A percentile compares a stretch with the other conserved stretches of the same genome.
Conservation (phyloP, 139 green algal species). For the Chlamydomonas schloesseri region DNA sequence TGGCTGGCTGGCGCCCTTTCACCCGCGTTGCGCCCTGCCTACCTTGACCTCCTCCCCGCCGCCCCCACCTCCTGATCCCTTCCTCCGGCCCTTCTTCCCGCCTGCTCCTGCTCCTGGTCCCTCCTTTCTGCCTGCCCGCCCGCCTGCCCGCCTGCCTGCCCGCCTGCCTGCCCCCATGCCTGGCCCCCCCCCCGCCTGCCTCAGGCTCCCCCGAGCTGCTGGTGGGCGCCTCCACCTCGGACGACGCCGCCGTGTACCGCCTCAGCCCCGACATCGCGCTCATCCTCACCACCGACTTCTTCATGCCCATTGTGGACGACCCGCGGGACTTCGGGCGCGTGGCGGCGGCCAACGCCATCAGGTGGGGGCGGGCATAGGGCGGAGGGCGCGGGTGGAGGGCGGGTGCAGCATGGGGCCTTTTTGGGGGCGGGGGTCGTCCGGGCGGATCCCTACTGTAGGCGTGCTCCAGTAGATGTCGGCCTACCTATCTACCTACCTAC, state of each 20-base stretch:
- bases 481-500: too few species aligned
- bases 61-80: too few species aligned
- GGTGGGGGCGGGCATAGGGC: neutral
- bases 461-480: too few species aligned
- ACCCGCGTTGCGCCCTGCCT: too few species aligned
- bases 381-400: neutral
- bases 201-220: conserved; percentile 46
- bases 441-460: too few species aligned
- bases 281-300: conserved; percentile 60
- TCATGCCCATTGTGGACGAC: conserved; percentile 62
- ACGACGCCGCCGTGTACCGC: conserved; percentile 52
- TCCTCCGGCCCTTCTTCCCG: too few species aligned
- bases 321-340: conserved; percentile 52
- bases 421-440: too few species aligned
- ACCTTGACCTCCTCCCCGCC: too few species aligned
- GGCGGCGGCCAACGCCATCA: conserved; percentile 56
- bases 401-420: neutral
- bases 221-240: conserved; percentile 52
- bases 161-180: neutral
- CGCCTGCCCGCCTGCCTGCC: neutral
- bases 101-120: too few species aligned
- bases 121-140: too few species aligned
- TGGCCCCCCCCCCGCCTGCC: neutral
- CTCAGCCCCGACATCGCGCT: conserved; percentile 10
- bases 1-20: too few species aligned